Percentiles rank a stretch among this genome's conserved stretches.
Conservation (phyloP, 306 rosid genomes). For the Elaeagnus macrophylla region DNA sequence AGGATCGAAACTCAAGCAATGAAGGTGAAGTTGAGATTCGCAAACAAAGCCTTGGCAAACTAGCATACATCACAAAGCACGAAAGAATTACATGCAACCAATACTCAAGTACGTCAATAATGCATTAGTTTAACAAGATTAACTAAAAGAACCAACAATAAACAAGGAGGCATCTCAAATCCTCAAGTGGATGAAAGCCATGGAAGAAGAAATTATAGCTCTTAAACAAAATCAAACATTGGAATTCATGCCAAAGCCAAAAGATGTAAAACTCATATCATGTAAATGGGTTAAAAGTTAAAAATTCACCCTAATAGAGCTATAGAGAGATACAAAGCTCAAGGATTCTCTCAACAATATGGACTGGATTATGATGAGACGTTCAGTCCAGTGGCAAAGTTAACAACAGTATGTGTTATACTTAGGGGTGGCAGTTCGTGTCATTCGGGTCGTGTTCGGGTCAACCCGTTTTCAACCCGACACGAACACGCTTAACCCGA, state of each 20-base stretch:
- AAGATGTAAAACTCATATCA: background rate
- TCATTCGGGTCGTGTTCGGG: too few relatives aligned
- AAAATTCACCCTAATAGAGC: background rate
- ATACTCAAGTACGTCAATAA: too few relatives aligned
- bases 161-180: background rate
- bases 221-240: background rate
- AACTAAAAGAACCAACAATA: background rate
- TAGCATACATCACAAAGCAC: too few relatives aligned
- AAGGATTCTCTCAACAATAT: slow-evolving; percentile 6
- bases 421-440: too few relatives aligned
- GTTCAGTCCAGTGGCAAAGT: slow-evolving; percentile 2
- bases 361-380: slow-evolving; percentile 3
- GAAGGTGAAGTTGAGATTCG: too few relatives aligned
- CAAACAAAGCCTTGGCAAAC: too few relatives aligned
- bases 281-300: background rate
- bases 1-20: too few relatives aligned
- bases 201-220: background rate
- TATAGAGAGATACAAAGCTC: slow-evolving; percentile 4
- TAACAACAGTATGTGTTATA: background rate
- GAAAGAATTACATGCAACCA: too few relatives aligned
- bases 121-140: too few relatives aligned
- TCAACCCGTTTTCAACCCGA: too few relatives aligned
- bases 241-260: background rate
- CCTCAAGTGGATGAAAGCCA: background rate
- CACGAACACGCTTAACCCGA: too few relatives aligned